Percentiles rank a stretch among this genome's conserved stretches.
phyloP scores from a whole-genome alignment of 257 asterid species.

The Solanum virginianum region DNA sequence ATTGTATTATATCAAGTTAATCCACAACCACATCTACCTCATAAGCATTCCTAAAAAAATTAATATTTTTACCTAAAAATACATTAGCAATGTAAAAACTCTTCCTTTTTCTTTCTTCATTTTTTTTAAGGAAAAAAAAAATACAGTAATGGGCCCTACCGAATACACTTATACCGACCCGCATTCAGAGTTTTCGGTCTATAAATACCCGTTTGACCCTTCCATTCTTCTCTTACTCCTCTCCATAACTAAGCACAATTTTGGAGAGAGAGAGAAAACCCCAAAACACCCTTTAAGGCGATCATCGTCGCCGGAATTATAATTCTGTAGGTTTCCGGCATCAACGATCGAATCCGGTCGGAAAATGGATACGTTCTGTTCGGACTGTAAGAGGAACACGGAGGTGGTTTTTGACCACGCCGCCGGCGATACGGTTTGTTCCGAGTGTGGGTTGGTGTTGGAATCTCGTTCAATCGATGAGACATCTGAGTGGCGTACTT shows the following conservation, averaged over 20 bases:
- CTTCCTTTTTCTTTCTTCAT: not conserved
- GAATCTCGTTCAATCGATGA: constrained; percentile 87
- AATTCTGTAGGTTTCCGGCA: not conserved
- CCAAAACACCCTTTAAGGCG: not conserved
- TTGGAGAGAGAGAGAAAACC: not conserved
- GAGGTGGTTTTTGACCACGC: constrained; percentile 90
- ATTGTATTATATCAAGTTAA: not conserved
- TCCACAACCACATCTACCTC: not conserved
- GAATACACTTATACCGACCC: not conserved
- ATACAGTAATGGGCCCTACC: not conserved
- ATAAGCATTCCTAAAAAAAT: not conserved
- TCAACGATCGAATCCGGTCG: not conserved
- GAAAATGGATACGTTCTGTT: constrained; percentile 41
- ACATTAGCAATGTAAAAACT: not conserved
- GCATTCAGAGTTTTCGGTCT: not conserved
- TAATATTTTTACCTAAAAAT: not conserved
- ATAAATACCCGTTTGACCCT: not conserved
- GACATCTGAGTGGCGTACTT: constrained; percentile 88
- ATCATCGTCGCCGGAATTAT: not conserved
- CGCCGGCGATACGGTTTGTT: constrained; percentile 96
- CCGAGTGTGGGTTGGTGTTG: constrained; percentile 95
- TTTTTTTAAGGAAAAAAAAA: not conserved
- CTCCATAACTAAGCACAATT: not conserved
- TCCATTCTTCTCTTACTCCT: not conserved
- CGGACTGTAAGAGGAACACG: constrained; percentile 88